Base-by-base conservation (phyloP, 495 filamentous ascomycete genomes). In the Aeminium ludgeri region DNA sequence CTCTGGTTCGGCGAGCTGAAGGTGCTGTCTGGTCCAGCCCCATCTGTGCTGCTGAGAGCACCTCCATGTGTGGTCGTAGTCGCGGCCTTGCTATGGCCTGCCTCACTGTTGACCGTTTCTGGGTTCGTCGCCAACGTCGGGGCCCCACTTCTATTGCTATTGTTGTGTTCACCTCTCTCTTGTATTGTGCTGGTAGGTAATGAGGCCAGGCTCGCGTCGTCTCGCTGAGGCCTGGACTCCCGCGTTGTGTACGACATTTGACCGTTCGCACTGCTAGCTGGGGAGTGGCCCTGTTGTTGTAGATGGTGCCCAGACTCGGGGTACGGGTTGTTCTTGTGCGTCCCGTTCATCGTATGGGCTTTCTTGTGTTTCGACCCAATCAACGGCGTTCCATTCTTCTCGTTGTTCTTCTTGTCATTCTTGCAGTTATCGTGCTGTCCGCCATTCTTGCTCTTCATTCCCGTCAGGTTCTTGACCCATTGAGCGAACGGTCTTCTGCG, bases 1-100 rank as follows among this genome's bases (percentile, higher is more conserved):
- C 86, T 95, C 2, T 86, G 86, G 8, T 83, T 79, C 3, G 87
- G 89, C 0, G 89, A 95, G 6, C 86, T 94, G 57, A 94, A 96
- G 7, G 82, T 89, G 68, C 83, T 86, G 51, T 70, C 69, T 50
- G 65, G 82, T 13, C 78, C 80, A 38, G 43, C 53, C 16, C 81
- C 84, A 34, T 73, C 69, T 31, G 67, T 70, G 2, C 73, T 73
- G 42, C 78, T 76, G 33, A 80, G 49, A 7, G 69, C 74, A 41
- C 75, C 74, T 10, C 69, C 74, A 20, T 68, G 69, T 40, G 79
- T 83, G 50, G 68, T 68, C 38, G 69, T 76, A 20, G 83, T 91
- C 3, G 55, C 79, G 27, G 78, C 74, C 54, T 91, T 84, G 12
- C 83, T 91, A 38, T 78, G 72, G 8, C 78, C 82, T 3, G 72